Evolutionary conservation across 2,329 filamentous ascomycete genomes (phyloP), one percentile per base, ranked within the genome.

Genomic region (Cercospora sp.): DNA sequence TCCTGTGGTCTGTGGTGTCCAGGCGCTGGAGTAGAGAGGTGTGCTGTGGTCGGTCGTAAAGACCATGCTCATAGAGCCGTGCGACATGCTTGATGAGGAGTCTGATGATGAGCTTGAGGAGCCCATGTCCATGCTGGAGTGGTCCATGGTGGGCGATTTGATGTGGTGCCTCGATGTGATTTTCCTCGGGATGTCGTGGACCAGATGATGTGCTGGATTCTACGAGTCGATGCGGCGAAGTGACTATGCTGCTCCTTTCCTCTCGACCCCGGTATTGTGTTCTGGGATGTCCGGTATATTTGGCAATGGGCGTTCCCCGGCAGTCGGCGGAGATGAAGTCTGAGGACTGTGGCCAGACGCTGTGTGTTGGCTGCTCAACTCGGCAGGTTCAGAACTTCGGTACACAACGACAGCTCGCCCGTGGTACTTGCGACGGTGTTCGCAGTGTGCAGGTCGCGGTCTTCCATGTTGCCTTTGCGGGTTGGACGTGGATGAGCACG

Each of bases 1-100:
- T 74, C 90, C 92, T 5, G 85, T 82, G 40, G 82, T 89, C 30
- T 77, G 81, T 5, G 94, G 94, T 2, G 91, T 90, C 93, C 94
- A 98, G 63, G 83, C 79, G 24, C 81, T 78, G 16, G 91, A 89
- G 82, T 85, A 92, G 57, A 93, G 84, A 3, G 89, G 84, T 0
- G 89, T 91, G 65, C 78, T 80, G 58, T 87, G 87, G 66, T 83
- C 81, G 71, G 85, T 87, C 73, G 89, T 89, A 85, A 95, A 95
- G 69, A 82, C 80, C 85, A 87, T 87, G 57, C 77, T 74, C 86
- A 87, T 88, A 16, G 57, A 63, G 18, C 60, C 66, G 21, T 51
- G 45, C 12, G 45, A 51, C 45, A 51, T 51, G 45, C 18, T 13
- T 24, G 45, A 51, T 12, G 45, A 51, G 2, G 45, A 24, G 18